Evolutionary conservation across 305 asterid genomes (phyloP).

Genomic region (Andrographis paniculata): DNA sequence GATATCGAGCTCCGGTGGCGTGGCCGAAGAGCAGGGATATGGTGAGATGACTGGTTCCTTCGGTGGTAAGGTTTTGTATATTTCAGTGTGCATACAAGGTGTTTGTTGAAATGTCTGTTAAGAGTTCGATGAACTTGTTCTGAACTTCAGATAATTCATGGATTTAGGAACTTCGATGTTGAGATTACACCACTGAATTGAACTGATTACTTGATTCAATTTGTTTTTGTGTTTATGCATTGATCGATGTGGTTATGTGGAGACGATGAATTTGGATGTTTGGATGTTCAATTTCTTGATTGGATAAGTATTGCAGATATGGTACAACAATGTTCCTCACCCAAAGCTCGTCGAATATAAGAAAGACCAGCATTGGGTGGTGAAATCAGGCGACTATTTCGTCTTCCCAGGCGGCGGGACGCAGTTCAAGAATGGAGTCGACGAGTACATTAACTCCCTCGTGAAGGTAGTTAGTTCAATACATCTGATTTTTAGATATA

Average conservation of each 20-base stretch:
- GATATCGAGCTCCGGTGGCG: slow-evolving; percentile 65
- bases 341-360: slow-evolving; percentile 93
- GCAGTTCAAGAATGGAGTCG: slow-evolving; percentile 77
- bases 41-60: slow-evolving; percentile 68
- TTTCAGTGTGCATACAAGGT: too few relatives aligned
- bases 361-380: slow-evolving; percentile 88
- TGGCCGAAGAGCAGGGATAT: slow-evolving; percentile 98
- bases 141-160: too few relatives aligned
- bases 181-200: too few relatives aligned
- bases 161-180: too few relatives aligned
- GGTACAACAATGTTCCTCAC: slow-evolving; percentile 93
- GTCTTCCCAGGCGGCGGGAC: slow-evolving; percentile 99
- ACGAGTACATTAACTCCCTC: slow-evolving; percentile 48
- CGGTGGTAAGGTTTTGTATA: slow-evolving; percentile 68
- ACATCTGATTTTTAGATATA: too few relatives aligned
- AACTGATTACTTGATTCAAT: too few relatives aligned
- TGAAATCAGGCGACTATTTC: slow-evolving; percentile 62
- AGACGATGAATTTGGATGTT: neutral
- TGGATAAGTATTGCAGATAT: slow-evolving; percentile 38
- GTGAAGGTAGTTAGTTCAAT: slow-evolving; percentile 49
- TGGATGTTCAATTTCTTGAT: neutral
- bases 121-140: too few relatives aligned
- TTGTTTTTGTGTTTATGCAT: too few relatives aligned
- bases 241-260: neutral
- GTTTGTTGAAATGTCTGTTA: neutral